Conservation (phyloP, 2,329 filamentous ascomycete genomes). For the Aureobasidium zeae region DNA sequence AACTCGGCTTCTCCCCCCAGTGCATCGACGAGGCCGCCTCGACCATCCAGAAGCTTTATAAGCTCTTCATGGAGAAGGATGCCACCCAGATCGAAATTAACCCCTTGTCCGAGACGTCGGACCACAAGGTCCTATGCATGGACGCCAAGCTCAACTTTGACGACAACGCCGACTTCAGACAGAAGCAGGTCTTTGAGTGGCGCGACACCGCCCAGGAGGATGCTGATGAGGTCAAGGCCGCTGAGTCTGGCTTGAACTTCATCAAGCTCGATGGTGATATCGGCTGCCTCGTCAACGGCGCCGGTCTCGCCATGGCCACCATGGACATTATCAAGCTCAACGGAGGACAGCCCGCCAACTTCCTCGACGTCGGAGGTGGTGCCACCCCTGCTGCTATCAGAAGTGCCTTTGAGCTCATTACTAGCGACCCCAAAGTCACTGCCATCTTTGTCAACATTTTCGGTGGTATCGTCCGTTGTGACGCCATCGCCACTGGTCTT, state of each 20-base stretch:
- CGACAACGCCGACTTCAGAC: slow-evolving; percentile 97
- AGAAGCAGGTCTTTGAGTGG: slow-evolving; percentile 92
- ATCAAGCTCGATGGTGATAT: slow-evolving; percentile 99
- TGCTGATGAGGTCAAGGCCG: slow-evolving; percentile 92
- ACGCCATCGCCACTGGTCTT: slow-evolving; percentile 91
- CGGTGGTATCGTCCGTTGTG: slow-evolving; percentile 95
- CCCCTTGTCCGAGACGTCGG: slow-evolving; percentile 93
- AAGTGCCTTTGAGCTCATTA: slow-evolving; percentile 97
- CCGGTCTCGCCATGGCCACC: slow-evolving; percentile 97
- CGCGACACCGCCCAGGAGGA: slow-evolving; percentile 95
- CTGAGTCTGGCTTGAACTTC: slow-evolving; percentile 91
- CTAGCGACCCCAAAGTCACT: slow-evolving; percentile 93
- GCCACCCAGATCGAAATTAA: slow-evolving; percentile 99
- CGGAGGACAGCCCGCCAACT: slow-evolving; percentile 91
- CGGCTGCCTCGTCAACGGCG: slow-evolving; percentile 97
- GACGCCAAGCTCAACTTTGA: slow-evolving; percentile 98
- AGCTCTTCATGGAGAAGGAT: slow-evolving; percentile 97
- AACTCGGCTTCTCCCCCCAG: slow-evolving; percentile 96
- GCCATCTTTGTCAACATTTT: slow-evolving; percentile 99
- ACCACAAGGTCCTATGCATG: slow-evolving; percentile 98
- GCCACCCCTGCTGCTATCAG: slow-evolving; percentile 94
- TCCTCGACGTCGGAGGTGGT: slow-evolving; percentile 96
- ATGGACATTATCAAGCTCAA: slow-evolving; percentile 99
- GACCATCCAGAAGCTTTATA: slow-evolving; percentile 98
- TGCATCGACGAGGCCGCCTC: slow-evolving; percentile 92